phyloP scores from a whole-genome alignment of 2,329 filamentous ascomycete genomes.

The Thielaviopsis euricoi region DNA sequence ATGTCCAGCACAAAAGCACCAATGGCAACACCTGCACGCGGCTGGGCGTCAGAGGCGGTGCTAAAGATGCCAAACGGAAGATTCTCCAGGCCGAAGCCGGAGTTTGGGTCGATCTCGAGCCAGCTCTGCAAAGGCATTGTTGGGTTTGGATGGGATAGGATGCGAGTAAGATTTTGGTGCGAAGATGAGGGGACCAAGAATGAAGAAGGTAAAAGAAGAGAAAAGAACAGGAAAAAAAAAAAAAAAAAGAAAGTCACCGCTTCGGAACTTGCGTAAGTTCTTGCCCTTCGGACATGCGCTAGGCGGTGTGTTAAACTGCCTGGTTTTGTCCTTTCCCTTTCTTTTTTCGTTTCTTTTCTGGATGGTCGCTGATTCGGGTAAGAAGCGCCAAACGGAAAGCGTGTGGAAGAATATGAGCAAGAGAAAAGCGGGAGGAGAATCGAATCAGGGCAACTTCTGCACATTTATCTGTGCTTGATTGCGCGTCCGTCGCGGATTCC shows the following conservation, averaged over 20 bases:
- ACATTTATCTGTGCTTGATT: too few relatives aligned
- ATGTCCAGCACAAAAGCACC: constrained; percentile 52
- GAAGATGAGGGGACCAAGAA: neutral
- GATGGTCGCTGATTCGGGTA: too few relatives aligned
- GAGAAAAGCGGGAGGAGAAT: too few relatives aligned
- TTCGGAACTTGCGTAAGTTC: too few relatives aligned
- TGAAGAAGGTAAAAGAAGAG: neutral
- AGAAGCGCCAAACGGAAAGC: too few relatives aligned
- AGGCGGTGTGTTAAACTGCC: too few relatives aligned
- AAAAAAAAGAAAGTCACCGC: neutral
- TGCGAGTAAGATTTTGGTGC: neutral
- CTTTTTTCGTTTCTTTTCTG: too few relatives aligned
- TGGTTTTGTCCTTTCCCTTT: too few relatives aligned
- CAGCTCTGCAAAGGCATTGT: constrained; percentile 12
- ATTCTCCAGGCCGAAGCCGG: constrained; percentile 51
- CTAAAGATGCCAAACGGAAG: constrained; percentile 63
- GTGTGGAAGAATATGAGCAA: too few relatives aligned
- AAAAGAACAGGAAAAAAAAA: constrained; percentile 4
- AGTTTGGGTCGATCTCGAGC: constrained; percentile 16
- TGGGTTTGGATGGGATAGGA: neutral
- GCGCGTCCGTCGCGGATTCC: too few relatives aligned
- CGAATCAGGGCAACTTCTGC: too few relatives aligned
- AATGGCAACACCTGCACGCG: constrained; percentile 50
- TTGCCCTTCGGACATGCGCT: too few relatives aligned
- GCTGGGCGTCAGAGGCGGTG: constrained; percentile 32